Conservation (phyloP, 306 rosid genomes). For the Hylodesmum podocarpum region DNA sequence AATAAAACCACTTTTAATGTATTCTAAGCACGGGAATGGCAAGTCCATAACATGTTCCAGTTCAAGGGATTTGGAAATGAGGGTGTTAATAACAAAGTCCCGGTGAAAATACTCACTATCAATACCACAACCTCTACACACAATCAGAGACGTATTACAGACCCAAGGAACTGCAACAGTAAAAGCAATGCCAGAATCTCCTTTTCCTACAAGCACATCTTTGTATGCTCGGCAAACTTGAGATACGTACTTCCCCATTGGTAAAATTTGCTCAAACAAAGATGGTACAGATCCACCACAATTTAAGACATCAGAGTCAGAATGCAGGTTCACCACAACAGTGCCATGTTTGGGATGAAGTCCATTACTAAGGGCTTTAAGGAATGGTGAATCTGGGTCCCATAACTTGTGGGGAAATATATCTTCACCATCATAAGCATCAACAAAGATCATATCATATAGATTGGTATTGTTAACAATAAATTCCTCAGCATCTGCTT, state of each 20-base stretch:
- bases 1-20: conserved; percentile 66
- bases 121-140: conserved; percentile 62
- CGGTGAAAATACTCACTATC: conserved; percentile 30
- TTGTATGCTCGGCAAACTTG: conserved; percentile 68
- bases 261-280: conserved; percentile 48
- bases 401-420: conserved; percentile 80
- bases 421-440: conserved; percentile 90
- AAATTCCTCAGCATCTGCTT: conserved; percentile 87
- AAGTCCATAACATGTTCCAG: conserved; percentile 64
- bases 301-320: conserved; percentile 62
- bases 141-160: conserved; percentile 81
- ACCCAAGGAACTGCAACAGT: conserved; percentile 90
- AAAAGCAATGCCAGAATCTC: conserved; percentile 65
- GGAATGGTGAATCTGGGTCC: conserved; percentile 69
- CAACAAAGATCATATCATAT: conserved; percentile 81
- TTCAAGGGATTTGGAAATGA: conserved; percentile 70
- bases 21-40: conserved; percentile 77
- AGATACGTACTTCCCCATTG: conserved; percentile 70
- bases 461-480: conserved; percentile 39
- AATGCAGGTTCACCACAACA: conserved; percentile 92
- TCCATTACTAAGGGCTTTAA: conserved; percentile 58
- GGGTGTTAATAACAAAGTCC: conserved; percentile 45
- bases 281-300: conserved; percentile 57
- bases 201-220: conserved; percentile 54
- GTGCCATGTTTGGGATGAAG: conserved; percentile 90